Percentiles rank a stretch among this genome's conserved stretches.
These are phyloP conservation scores for Rhodomyrtus tomentosa DNA, from an alignment of 345 rosid species.

Conservation along the genomic window DNA sequence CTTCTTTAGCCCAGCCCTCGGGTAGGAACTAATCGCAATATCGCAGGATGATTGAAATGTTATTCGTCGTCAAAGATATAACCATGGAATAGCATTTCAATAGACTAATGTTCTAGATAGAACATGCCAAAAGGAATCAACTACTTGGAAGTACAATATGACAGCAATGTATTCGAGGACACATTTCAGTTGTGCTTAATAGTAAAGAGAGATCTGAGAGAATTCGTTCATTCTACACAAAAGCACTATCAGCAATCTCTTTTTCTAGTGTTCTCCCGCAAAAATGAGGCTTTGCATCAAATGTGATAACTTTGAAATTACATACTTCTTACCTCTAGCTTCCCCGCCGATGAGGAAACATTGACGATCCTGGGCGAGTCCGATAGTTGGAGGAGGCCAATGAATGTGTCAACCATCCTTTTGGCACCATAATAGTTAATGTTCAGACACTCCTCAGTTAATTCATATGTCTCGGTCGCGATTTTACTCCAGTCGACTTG, in stretches of 20 bases:
- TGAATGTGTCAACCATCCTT: constrained; percentile 29
- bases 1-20: constrained; percentile 26
- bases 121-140: background rate
- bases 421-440: constrained; percentile 46
- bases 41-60: background rate
- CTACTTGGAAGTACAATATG: background rate
- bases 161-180: background rate
- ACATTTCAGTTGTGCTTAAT: background rate
- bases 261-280: background rate
- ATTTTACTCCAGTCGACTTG: constrained; percentile 13
- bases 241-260: background rate
- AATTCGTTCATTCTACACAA: background rate
- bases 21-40: constrained; percentile 10
- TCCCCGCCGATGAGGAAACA: constrained; percentile 28
- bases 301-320: background rate
- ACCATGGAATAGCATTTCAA: background rate
- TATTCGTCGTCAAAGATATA: background rate
- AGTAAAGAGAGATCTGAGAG: background rate
- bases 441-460: constrained; percentile 18
- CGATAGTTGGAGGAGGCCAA: constrained; percentile 36
- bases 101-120: background rate
- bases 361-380: constrained; percentile 38
- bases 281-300: background rate
- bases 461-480: constrained; percentile 20
- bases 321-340: constrained; percentile 19